Conservation (phyloP, 2,329 filamentous ascomycete species). For the Pseudopithomyces maydicus region DNA sequence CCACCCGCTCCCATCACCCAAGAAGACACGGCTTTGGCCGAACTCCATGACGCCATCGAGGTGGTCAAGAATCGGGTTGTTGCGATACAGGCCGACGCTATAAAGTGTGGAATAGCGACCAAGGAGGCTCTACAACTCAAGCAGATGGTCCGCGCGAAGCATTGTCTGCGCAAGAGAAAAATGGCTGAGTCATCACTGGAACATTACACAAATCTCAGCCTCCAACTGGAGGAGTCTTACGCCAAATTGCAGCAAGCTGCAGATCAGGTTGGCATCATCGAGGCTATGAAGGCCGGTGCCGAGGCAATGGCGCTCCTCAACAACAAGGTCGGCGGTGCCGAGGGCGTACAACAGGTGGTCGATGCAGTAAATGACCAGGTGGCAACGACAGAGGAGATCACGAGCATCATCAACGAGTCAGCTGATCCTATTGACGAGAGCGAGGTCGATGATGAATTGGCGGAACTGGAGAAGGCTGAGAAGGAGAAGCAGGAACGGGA, state of each 20-base stretch:
- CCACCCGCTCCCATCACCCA: slow-evolving; percentile 66
- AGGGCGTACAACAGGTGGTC: slow-evolving; percentile 76
- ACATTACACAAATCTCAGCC: slow-evolving; percentile 72
- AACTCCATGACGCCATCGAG: slow-evolving; percentile 73
- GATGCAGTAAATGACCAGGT: slow-evolving; percentile 80
- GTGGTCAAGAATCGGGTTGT: slow-evolving; percentile 71
- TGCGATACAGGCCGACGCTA: slow-evolving; percentile 62
- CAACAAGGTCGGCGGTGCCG: slow-evolving; percentile 74
- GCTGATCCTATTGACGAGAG: slow-evolving; percentile 67
- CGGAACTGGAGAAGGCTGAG: slow-evolving; percentile 71
- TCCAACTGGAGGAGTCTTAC: slow-evolving; percentile 83
- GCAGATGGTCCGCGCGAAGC: slow-evolving; percentile 75
- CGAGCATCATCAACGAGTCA: slow-evolving; percentile 72
- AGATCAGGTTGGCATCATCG: slow-evolving; percentile 82
- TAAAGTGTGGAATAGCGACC: slow-evolving; percentile 60
- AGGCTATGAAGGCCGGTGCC: slow-evolving; percentile 79
- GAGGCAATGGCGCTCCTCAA: slow-evolving; percentile 76
- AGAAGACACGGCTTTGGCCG: slow-evolving; percentile 82
- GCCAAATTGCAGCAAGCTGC: slow-evolving; percentile 83
- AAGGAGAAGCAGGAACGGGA: slow-evolving; percentile 77
- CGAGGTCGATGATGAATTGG: slow-evolving; percentile 88
- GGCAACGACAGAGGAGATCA: slow-evolving; percentile 74
- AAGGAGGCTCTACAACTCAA: slow-evolving; percentile 73
- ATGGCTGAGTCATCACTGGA: slow-evolving; percentile 74
- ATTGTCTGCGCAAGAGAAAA: slow-evolving; percentile 82